Evolutionary conservation across 495 filamentous ascomycete species (phyloP).

Genomic region (Penicillium cinerascens): DNA sequence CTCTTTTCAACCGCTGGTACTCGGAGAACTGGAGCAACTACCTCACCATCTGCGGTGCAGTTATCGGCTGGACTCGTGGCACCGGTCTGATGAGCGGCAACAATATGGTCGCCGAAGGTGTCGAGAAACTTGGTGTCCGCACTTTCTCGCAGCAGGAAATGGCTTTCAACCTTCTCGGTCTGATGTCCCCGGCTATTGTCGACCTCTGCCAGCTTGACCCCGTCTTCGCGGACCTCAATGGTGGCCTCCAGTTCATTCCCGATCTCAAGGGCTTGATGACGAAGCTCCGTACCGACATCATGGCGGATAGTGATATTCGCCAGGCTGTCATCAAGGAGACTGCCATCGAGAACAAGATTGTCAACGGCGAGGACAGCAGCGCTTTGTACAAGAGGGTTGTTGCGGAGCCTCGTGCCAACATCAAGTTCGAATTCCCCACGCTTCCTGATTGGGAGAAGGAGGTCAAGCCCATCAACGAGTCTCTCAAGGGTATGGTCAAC

Average conservation of each 20-base stretch:
- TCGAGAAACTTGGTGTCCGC: slow-evolving; percentile 92
- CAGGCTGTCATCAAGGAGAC: slow-evolving; percentile 93
- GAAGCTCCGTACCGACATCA: slow-evolving; percentile 82
- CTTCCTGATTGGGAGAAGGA: slow-evolving; percentile 90
- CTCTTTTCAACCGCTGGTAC: slow-evolving; percentile 97
- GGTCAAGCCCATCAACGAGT: slow-evolving; percentile 78
- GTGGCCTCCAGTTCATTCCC: slow-evolving; percentile 94
- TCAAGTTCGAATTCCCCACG: slow-evolving; percentile 91
- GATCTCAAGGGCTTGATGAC: slow-evolving; percentile 95
- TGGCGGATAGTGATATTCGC: slow-evolving; percentile 90
- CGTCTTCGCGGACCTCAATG: slow-evolving; percentile 95
- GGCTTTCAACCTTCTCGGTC: slow-evolving; percentile 96
- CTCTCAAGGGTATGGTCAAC: slow-evolving; percentile 96
- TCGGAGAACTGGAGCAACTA: slow-evolving; percentile 97
- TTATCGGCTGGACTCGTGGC: slow-evolving; percentile 98
- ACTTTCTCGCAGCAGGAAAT: slow-evolving; percentile 99
- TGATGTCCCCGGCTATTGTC: slow-evolving; percentile 92
- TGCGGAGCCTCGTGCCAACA: slow-evolving; percentile 91
- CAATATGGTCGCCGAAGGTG: slow-evolving; percentile 94
- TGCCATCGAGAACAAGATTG: slow-evolving; percentile 92
- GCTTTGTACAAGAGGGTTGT: slow-evolving; percentile 90
- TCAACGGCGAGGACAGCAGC: slow-evolving; percentile 91
- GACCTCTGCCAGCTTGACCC: slow-evolving; percentile 95
- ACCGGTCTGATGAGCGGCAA: slow-evolving; percentile 98
- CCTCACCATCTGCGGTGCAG: slow-evolving; percentile 96